phyloP scores from a whole-genome alignment of 192 early-diverging fungal species.

The Coemansia sp. region DNA sequence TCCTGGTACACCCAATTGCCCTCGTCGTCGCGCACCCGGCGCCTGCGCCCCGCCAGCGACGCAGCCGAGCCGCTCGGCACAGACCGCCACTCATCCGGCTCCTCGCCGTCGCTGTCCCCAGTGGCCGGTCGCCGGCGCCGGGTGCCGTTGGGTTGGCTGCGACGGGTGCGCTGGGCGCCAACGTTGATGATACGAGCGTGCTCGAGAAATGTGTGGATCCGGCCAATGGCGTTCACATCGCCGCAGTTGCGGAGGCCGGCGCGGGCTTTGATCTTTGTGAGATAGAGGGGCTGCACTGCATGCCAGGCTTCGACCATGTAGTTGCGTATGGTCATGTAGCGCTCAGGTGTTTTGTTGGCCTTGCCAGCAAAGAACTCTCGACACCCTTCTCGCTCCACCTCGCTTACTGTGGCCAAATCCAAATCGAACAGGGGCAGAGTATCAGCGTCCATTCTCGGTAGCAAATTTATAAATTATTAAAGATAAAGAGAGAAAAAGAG shows the following conservation, averaged over 20 bases:
- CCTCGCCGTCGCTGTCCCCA: background rate
- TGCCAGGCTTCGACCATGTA: constrained; percentile 83
- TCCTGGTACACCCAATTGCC: constrained; percentile 20
- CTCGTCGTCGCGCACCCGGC: constrained; percentile 10
- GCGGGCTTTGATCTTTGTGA: constrained; percentile 80
- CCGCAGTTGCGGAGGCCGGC: constrained; percentile 77
- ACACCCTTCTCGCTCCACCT: constrained; percentile 25
- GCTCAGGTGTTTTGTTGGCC: constrained; percentile 78
- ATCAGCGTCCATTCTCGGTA: background rate
- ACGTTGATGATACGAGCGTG: constrained; percentile 74
- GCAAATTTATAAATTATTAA: background rate
- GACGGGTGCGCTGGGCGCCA: constrained; percentile 43
- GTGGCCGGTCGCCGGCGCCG: background rate
- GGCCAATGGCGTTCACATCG: constrained; percentile 89
- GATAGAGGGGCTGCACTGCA: constrained; percentile 61
- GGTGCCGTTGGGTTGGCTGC: background rate
- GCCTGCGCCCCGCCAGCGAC: background rate
- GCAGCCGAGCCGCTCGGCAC: background rate
- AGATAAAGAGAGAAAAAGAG: background rate
- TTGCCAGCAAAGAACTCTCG: constrained; percentile 69
- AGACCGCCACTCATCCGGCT: too few relatives aligned
- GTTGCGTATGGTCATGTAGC: constrained; percentile 87
- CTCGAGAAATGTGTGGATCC: constrained; percentile 85
- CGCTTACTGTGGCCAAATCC: constrained; percentile 5
- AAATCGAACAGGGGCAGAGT: background rate